A percentile compares a stretch with the other conserved stretches of the same genome.
Conservation (phyloP, 257 asterid species). For the Nicotiana noctiflora region DNA sequence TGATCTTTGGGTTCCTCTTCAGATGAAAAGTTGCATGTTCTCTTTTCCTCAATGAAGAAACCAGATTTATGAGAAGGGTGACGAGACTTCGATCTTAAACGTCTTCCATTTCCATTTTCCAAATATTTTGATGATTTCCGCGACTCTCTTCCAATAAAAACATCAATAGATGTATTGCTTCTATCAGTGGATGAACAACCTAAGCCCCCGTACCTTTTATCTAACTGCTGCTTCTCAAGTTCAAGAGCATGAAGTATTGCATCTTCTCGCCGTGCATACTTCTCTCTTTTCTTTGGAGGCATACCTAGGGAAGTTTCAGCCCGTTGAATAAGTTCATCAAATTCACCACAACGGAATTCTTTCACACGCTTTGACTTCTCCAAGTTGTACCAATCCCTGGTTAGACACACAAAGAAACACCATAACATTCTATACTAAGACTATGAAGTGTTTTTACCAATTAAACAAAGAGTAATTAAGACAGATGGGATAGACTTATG, state of each 20-base stretch:
- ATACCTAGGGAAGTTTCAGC: slow-evolving; percentile 88
- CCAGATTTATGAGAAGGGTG: slow-evolving; percentile 34
- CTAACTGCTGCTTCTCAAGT: slow-evolving; percentile 67
- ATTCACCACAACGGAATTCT: slow-evolving; percentile 94
- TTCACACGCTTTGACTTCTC: slow-evolving; percentile 99
- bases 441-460: neutral
- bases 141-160: slow-evolving; percentile 15
- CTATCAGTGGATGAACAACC: slow-evolving; percentile 43
- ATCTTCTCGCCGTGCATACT: slow-evolving; percentile 97
- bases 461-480: neutral
- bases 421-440: slow-evolving; percentile 4
- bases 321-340: slow-evolving; percentile 86
- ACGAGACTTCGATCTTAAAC: slow-evolving; percentile 26
- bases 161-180: slow-evolving; percentile 40
- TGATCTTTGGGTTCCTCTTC: slow-evolving; percentile 35
- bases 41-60: slow-evolving; percentile 35
- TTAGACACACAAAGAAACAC: slow-evolving; percentile 12
- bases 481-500: neutral
- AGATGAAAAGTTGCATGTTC: slow-evolving; percentile 25
- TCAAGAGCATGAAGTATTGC: slow-evolving; percentile 98
- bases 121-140: slow-evolving; percentile 33
- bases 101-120: slow-evolving; percentile 38
- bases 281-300: slow-evolving; percentile 97
- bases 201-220: slow-evolving; percentile 59
- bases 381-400: slow-evolving; percentile 98